A percentile compares a stretch with the other conserved stretches of the same genome.
Evolutionary conservation across 2,329 filamentous ascomycete genomes (phyloP).

Genomic region (Aspergillus ochraceoroseus): DNA sequence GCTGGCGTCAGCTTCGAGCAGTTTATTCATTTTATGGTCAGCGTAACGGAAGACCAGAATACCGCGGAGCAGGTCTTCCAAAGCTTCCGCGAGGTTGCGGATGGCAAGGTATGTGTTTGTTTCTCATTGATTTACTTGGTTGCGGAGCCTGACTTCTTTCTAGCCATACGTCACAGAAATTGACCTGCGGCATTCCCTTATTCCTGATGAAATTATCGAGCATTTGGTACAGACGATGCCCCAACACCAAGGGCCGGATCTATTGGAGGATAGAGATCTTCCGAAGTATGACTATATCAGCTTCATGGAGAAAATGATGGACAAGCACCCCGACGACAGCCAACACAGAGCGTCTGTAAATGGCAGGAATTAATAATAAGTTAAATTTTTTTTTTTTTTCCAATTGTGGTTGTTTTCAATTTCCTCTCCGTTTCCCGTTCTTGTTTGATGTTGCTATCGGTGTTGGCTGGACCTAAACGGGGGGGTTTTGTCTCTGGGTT

Average conservation of each 20-base stretch:
- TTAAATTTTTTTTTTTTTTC: no score
- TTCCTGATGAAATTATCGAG: constrained; percentile 95
- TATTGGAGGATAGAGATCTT: constrained; percentile 75
- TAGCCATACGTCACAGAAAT: constrained; percentile 94
- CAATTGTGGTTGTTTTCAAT: constrained; percentile 6
- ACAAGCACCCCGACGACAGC: constrained; percentile 34
- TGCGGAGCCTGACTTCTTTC: constrained; percentile 8
- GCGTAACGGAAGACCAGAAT: constrained; percentile 97
- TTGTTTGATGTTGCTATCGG: constrained; percentile 22
- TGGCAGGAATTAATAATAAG: constrained; percentile 15
- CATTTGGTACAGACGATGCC: constrained; percentile 86
- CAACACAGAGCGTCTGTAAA: constrained; percentile 23
- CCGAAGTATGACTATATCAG: constrained; percentile 93
- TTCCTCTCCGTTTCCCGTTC: constrained; percentile 13
- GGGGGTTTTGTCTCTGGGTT: constrained; percentile 18
- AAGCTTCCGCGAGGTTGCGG: constrained; percentile 93
- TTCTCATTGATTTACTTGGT: neutral
- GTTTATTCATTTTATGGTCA: constrained; percentile 99
- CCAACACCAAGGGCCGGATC: constrained; percentile 73
- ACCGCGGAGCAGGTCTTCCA: constrained; percentile 98
- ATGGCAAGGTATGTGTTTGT: constrained; percentile 65
- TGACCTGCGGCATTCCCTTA: constrained; percentile 87
- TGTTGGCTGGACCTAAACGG: constrained; percentile 26
- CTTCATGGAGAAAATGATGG: constrained; percentile 88
- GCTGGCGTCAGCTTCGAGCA: constrained; percentile 88